Evolutionary conservation across 1,284 basidiomycete species (phyloP).

Genomic region (Boletus smithii): DNA sequence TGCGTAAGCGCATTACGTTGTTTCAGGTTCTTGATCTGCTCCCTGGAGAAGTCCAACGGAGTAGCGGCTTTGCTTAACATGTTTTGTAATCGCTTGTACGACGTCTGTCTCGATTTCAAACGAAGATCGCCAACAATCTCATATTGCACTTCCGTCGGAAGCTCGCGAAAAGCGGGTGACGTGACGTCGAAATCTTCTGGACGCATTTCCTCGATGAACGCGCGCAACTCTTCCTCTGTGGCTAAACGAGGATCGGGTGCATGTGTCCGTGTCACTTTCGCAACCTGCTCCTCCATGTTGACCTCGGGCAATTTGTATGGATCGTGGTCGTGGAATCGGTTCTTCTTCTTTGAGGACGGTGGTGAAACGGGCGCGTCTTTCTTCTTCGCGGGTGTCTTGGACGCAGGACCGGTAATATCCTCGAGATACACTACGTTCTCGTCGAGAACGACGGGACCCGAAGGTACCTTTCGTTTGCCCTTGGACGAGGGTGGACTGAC

Average conservation of each 20-base stretch:
- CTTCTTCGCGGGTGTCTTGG: conserved; percentile 50
- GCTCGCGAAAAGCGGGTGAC: conserved; percentile 85
- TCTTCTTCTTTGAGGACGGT: conserved; percentile 52
- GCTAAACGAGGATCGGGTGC: conserved; percentile 87
- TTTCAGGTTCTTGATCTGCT: conserved; percentile 88
- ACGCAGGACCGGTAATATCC: conserved; percentile 65
- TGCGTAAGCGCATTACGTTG: conserved; percentile 93
- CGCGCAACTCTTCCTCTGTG: conserved; percentile 86
- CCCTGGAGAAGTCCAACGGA: conserved; percentile 91
- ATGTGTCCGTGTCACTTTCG: conserved; percentile 53
- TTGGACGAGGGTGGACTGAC: conserved; percentile 29
- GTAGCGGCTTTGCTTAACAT: conserved; percentile 85
- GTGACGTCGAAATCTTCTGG: conserved; percentile 90
- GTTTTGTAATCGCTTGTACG: conserved; percentile 84
- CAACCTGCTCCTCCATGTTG: conserved; percentile 56
- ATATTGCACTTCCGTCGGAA: conserved; percentile 96
- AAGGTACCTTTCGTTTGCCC: conserved; percentile 44
- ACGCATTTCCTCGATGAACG: conserved; percentile 90
- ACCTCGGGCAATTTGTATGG: conserved; percentile 82
- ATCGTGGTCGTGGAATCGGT: conserved; percentile 71
- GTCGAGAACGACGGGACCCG: conserved; percentile 48
- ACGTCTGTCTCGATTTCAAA: conserved; percentile 91
- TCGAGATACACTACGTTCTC: conserved; percentile 82
- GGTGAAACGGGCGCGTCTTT: conserved; percentile 41
- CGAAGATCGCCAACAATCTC: conserved; percentile 97